A percentile compares a stretch with the other conserved stretches of the same genome.
phyloP scores from a whole-genome alignment of 331 rosid species.

The Malus hybrid region DNA sequence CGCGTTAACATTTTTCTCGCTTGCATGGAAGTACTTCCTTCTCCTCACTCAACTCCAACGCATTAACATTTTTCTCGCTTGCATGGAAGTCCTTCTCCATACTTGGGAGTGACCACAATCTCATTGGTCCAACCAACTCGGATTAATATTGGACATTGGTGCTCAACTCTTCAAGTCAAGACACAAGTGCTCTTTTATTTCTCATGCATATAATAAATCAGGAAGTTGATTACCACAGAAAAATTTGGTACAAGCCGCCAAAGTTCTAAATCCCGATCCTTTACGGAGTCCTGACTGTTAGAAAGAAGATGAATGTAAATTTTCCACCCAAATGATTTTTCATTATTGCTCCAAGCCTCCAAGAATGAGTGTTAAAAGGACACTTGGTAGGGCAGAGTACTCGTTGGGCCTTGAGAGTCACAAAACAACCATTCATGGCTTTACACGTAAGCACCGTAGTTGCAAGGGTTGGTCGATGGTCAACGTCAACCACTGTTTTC shows the following conservation, averaged over 20 bases:
- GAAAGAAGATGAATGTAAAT: neutral
- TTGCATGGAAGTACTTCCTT: no score
- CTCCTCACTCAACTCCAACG: no score
- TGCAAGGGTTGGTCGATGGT: neutral
- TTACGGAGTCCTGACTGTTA: neutral
- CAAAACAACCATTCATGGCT: neutral
- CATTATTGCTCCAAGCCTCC: neutral
- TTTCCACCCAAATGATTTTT: neutral
- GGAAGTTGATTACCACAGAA: no score
- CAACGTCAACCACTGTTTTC: conserved; percentile 10
- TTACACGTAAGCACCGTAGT: neutral
- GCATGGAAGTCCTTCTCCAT: no score
- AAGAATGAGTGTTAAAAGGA: neutral
- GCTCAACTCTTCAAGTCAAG: no score
- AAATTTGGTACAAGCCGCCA: neutral
- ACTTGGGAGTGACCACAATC: no score
- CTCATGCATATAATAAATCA: no score
- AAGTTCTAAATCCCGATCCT: neutral
- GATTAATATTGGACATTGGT: no score
- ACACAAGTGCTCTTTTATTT: no score
- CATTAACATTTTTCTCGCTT: no score
- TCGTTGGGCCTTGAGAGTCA: neutral
- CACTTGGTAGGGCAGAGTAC: neutral
- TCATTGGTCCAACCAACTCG: no score
- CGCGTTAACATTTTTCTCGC: no score